These are phyloP conservation scores for Puccinia brachypodii DNA, from an alignment of 1,284 basidiomycete species.

Conservation along the genomic window DNA sequence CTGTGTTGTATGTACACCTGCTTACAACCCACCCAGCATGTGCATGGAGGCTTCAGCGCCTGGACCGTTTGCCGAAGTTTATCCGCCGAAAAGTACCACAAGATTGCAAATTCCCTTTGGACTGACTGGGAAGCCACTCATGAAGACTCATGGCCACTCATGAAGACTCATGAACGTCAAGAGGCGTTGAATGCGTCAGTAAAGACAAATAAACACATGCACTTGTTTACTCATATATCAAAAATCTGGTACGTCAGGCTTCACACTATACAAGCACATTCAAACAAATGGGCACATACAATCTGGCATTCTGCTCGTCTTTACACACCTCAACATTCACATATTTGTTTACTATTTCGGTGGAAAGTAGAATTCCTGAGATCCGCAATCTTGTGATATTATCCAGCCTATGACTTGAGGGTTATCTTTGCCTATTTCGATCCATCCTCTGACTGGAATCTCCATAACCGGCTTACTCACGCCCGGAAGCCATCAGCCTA, in stretches of 20 bases:
- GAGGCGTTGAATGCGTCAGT: background rate
- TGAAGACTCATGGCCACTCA: no score
- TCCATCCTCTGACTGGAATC: background rate
- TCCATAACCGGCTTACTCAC: background rate
- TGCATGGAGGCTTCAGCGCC: background rate
- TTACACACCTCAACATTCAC: background rate
- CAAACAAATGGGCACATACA: background rate
- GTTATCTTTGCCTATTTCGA: background rate
- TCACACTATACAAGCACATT: background rate
- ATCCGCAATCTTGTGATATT: background rate
- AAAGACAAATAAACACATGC: background rate
- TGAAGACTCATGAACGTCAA: background rate
- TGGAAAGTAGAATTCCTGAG: background rate
- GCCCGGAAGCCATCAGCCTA: background rate
- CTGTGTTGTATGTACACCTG: no score
- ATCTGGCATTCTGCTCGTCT: background rate
- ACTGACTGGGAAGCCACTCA: constrained; percentile 4
- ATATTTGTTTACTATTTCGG: background rate
- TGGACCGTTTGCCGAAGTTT: background rate
- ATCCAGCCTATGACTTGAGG: background rate
- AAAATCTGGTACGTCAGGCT: background rate
- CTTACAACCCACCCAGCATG: background rate
- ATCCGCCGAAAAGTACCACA: background rate
- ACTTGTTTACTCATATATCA: no score
- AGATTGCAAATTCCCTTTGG: background rate